Evolutionary conservation across 192 early-diverging fungal genomes (phyloP).

Genomic region (Umbelopsis ramanniana): DNA sequence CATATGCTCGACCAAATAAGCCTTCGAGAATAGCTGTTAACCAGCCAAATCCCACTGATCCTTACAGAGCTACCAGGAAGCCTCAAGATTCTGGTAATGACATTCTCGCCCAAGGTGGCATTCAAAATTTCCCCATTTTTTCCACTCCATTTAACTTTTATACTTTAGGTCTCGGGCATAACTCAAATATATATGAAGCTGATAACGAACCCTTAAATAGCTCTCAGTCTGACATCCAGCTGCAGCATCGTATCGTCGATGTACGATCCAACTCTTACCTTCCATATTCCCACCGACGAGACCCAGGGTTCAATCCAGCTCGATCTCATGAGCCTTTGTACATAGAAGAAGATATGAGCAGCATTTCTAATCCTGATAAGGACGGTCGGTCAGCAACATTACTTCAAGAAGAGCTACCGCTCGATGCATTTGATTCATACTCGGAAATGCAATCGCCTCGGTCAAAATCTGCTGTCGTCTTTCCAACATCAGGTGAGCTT

Average conservation of each 20-base stretch:
- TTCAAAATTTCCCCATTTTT: neutral
- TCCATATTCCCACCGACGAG: constrained; percentile 28
- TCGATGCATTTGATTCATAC: neutral
- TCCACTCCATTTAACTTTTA: neutral
- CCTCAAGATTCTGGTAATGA: constrained; percentile 25
- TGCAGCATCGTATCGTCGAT: neutral
- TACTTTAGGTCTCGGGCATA: constrained; percentile 2
- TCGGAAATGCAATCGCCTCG: constrained; percentile 17
- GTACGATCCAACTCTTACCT: constrained; percentile 27
- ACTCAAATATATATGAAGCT: neutral
- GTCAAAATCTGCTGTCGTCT: neutral
- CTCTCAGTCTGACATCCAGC: neutral
- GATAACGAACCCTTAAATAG: neutral
- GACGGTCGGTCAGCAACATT: constrained; percentile 18
- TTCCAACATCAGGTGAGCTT: neutral
- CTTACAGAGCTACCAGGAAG: constrained; percentile 29
- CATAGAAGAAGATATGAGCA: constrained; percentile 30
- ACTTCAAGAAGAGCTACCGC: neutral
- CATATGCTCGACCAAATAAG: neutral
- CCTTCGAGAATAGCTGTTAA: neutral
- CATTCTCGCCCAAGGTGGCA: neutral
- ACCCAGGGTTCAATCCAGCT: neutral
- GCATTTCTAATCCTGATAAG: neutral
- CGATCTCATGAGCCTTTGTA: constrained; percentile 24
- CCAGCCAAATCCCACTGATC: constrained; percentile 25